Percentiles rank a stretch among this genome's conserved stretches.
These are phyloP conservation scores for Ciborinia camelliae DNA, from an alignment of 2,329 filamentous ascomycete genomes.

Conservation along the genomic window DNA sequence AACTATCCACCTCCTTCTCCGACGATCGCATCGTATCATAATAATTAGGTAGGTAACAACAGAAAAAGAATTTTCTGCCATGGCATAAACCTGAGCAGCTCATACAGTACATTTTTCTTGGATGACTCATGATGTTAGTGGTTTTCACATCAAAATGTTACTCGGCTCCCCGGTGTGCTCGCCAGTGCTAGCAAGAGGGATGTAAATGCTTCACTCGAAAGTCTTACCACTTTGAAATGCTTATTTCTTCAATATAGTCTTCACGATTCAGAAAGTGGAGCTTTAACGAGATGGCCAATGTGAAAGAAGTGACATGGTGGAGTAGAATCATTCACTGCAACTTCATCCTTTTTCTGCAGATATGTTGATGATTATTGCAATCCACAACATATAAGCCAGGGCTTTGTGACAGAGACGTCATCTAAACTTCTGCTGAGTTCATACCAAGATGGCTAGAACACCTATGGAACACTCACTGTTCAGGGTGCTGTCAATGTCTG, in stretches of 20 bases:
- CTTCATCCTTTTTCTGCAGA: neutral
- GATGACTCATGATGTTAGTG: neutral
- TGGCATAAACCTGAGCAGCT: neutral
- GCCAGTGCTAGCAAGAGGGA: neutral
- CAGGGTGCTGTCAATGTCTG: neutral
- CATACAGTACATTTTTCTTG: too few relatives aligned
- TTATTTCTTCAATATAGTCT: neutral
- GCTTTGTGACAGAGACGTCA: accelerated
- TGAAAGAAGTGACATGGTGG: neutral
- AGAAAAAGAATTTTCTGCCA: neutral
- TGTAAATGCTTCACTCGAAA: neutral
- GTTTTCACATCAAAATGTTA: neutral
- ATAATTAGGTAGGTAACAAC: neutral
- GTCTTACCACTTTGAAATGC: neutral
- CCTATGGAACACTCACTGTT: neutral
- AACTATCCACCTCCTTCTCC: neutral
- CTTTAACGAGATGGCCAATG: neutral
- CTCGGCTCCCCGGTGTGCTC: neutral
- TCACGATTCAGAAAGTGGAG: accelerated
- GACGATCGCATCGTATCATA: neutral
- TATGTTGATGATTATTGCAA: neutral
- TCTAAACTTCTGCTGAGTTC: neutral
- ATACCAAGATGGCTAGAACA: neutral
- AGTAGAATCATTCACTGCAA: neutral
- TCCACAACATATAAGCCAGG: too few relatives aligned